Base-by-base conservation (phyloP, 306 rosid genomes). In the Nissolia schottii region DNA sequence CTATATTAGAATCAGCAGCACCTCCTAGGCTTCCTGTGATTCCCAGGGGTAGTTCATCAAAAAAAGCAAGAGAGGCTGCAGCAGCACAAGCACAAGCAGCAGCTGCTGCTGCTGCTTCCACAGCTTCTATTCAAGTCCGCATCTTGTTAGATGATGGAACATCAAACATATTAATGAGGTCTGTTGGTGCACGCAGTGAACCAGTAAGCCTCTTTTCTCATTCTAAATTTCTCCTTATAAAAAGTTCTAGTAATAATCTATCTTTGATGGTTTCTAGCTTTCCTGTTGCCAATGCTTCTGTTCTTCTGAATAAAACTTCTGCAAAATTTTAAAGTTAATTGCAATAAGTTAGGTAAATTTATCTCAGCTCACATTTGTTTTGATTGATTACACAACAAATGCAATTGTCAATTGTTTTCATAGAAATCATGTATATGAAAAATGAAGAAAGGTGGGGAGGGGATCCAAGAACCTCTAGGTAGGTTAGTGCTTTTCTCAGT, bases 41-140 rank as follows among this genome's bases (percentile, higher is more conserved):
- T 76, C 91, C 90, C 6, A 95, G 91, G 81, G 99, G 98, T 28
- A 75, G 90, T 57, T 95, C 97, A 70, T 94, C 97, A 43, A 88
- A 82, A 81, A 95, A 77, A 76, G 99, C 97, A 15, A 95, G 84
- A 83, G 99, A 95, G 79, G 99, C 97, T 35, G 99, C 97, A 65
- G 97, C 97, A 24, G 99, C 99, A 38, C 96, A 89, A 78, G 97
- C 97, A 12, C 97, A 97, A 2, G 99, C 93, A 2, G 96, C 97
- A 3, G 97, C 97, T 23, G 95, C 99, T 20, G 90, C 99, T 79
- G 99, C 96, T 77, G 96, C 96, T 83, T 87, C 98, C 75, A 50
- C 96, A 14, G 98, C 98, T 78, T 86, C 92, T 80, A 93, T 95
- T 76, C 99, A 95, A 95, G 99, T 95, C 56, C 99, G 96, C 62